Evolutionary conservation across 768 basidiomycete genomes (phyloP).

Genomic region (Psilocybe subaeruginosa): DNA sequence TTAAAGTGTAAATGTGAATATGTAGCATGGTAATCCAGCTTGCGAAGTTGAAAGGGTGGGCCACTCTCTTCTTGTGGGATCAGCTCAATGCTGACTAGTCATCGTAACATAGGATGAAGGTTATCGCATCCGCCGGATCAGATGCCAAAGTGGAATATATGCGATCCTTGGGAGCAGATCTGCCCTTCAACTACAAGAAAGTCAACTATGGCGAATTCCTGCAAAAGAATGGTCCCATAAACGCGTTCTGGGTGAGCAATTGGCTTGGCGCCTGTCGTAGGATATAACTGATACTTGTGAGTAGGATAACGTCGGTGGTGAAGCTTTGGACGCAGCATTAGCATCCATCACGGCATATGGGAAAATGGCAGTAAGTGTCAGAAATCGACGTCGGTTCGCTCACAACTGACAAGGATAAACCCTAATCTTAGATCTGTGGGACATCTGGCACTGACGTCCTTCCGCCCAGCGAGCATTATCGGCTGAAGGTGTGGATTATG

Average conservation of each 20-base stretch:
- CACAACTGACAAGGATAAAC: not conserved
- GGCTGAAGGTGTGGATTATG: not conserved
- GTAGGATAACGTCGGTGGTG: conserved; percentile 66
- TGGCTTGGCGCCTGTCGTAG: not conserved
- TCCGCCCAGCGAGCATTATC: not conserved
- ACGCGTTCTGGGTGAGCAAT: conserved; percentile 32
- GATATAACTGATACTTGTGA: conserved; percentile 27
- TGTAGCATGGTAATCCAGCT: conserved; percentile 51
- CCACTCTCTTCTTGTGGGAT: not conserved
- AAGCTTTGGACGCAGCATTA: conserved; percentile 58
- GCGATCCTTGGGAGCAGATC: conserved; percentile 61
- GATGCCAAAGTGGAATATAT: conserved; percentile 71
- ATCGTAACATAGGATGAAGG: conserved; percentile 38
- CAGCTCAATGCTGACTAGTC: not conserved
- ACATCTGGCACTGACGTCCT: not conserved
- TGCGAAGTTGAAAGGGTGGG: conserved; percentile 45
- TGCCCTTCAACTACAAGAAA: conserved; percentile 77
- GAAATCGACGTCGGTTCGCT: conserved; percentile 31
- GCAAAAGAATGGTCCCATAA: conserved; percentile 51
- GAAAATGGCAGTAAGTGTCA: conserved; percentile 37
- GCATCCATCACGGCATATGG: conserved; percentile 23
- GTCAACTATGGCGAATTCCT: conserved; percentile 51
- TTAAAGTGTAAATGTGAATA: not conserved
- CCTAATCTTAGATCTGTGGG: not conserved
- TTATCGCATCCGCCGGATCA: conserved; percentile 72